Conservation (phyloP, 805 yeast species). For the Starmerella floricola region DNA sequence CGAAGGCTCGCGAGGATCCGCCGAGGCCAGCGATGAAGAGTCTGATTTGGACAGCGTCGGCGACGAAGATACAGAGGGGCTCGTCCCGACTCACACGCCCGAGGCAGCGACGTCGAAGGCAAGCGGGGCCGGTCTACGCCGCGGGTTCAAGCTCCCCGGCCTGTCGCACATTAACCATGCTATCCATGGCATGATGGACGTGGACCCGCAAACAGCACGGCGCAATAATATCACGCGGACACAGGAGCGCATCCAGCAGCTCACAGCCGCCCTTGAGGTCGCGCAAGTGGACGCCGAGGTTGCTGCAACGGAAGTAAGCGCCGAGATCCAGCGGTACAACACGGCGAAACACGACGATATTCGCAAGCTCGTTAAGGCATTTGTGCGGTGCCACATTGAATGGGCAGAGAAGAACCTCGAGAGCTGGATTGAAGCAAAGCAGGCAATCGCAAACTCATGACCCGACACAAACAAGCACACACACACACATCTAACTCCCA, state of each 20-base stretch:
- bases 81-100: background rate
- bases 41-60: background rate
- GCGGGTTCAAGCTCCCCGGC: slow-evolving; percentile 42
- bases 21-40: too few species aligned
- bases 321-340: slow-evolving; percentile 38
- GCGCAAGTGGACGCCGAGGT: slow-evolving; percentile 43
- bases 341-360: slow-evolving; percentile 40
- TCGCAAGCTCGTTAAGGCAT: slow-evolving; percentile 40
- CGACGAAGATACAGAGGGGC: background rate
- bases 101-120: background rate
- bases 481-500: too few species aligned
- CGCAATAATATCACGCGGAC: slow-evolving; percentile 39
- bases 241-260: slow-evolving; percentile 35
- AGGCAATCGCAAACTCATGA: slow-evolving; percentile 19
- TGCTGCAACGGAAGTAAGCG: slow-evolving; percentile 36
- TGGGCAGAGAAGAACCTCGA: slow-evolving; percentile 61
- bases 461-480: too few species aligned
- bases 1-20: background rate
- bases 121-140: background rate
- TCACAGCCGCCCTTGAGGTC: slow-evolving; percentile 40
- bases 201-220: slow-evolving; percentile 53
- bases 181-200: slow-evolving; percentile 51
- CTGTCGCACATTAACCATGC: slow-evolving; percentile 40
- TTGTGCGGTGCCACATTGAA: slow-evolving; percentile 43
- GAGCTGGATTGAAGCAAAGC: slow-evolving; percentile 52